phyloP scores from a whole-genome alignment of 2,329 filamentous ascomycete species.

The Colletotrichum endophyticum region DNA sequence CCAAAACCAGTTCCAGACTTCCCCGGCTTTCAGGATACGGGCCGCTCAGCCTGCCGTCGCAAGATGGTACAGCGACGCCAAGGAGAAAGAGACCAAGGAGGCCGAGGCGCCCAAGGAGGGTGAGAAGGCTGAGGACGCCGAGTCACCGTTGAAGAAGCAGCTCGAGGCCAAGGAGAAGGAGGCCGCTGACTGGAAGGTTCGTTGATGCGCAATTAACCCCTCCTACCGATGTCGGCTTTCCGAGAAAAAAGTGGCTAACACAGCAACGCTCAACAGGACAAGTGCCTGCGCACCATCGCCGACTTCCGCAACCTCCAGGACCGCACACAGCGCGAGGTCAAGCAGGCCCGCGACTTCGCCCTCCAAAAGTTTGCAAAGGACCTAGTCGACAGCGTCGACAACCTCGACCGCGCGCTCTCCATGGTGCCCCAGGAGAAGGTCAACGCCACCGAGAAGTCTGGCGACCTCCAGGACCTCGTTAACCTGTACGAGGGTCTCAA shows the following conservation, averaged over 20 bases:
- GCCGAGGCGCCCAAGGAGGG: conserved; percentile 29
- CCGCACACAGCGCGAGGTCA: conserved; percentile 88
- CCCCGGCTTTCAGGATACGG: conserved; percentile 40
- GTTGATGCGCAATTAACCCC: conserved; percentile 26
- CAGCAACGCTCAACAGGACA: conserved; percentile 67
- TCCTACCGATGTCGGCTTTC: conserved; percentile 6
- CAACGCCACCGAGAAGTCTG: conserved; percentile 47
- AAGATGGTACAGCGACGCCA: conserved; percentile 57
- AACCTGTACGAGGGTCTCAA: conserved; percentile 88
- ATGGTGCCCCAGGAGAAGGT: conserved; percentile 81
- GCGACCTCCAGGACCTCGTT: conserved; percentile 72
- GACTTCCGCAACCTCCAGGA: conserved; percentile 99
- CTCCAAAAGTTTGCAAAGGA: conserved; percentile 96
- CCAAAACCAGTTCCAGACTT: conserved; percentile 41
- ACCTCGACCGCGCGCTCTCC: conserved; percentile 89
- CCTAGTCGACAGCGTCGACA: conserved; percentile 93
- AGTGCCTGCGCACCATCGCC: conserved; percentile 90
- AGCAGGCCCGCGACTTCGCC: conserved; percentile 86
- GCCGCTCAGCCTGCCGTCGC: conserved; percentile 36
- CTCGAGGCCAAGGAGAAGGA: conserved; percentile 58
- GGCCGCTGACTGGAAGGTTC: conserved; percentile 81
- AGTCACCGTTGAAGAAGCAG: conserved; percentile 54
- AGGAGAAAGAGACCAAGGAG: conserved; percentile 28
- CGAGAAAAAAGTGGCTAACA: neutral
- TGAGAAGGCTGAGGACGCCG: conserved; percentile 32